These are phyloP conservation scores for Aristolochia fimbriata DNA, from an alignment of 164 flowering plant species.

Conservation along the genomic window DNA sequence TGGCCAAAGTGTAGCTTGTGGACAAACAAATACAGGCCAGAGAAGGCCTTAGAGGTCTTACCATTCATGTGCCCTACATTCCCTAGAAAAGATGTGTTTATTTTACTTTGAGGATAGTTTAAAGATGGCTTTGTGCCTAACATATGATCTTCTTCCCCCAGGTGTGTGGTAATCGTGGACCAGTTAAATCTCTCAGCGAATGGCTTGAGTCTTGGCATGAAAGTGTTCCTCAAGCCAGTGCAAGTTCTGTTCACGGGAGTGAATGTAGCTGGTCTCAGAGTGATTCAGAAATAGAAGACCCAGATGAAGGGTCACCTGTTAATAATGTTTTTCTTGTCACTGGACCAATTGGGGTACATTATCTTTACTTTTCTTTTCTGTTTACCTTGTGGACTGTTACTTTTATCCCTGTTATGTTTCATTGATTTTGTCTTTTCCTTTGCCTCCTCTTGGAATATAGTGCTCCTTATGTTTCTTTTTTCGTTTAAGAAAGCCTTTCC, in stretches of 20 bases:
- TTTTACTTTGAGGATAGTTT: not conserved
- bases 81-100: not conserved
- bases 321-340: slow-evolving; percentile 80
- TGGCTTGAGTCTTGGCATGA: slow-evolving; percentile 80
- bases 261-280: slow-evolving; percentile 27
- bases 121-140: not conserved
- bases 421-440: too few species aligned
- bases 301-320: slow-evolving; percentile 27
- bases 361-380: not conserved
- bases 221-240: slow-evolving; percentile 24
- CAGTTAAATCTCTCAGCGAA: slow-evolving; percentile 60
- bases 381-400: too few species aligned
- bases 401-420: too few species aligned
- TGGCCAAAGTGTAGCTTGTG: slow-evolving; percentile 46
- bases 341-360: slow-evolving; percentile 89
- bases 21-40: slow-evolving; percentile 80
- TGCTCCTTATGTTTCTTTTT: too few species aligned
- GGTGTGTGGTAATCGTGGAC: slow-evolving; percentile 84
- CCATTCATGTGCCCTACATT: slow-evolving; percentile 1
- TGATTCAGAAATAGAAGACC: slow-evolving; percentile 45
- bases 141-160: slow-evolving; percentile 20
- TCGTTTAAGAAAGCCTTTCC: too few species aligned
- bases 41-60: slow-evolving; percentile 54
- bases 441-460: too few species aligned
- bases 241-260: slow-evolving; percentile 22